These are phyloP conservation scores for Pseudogymnoascus sp. DNA, from an alignment of 2,329 filamentous ascomycete species.

Conservation along the genomic window DNA sequence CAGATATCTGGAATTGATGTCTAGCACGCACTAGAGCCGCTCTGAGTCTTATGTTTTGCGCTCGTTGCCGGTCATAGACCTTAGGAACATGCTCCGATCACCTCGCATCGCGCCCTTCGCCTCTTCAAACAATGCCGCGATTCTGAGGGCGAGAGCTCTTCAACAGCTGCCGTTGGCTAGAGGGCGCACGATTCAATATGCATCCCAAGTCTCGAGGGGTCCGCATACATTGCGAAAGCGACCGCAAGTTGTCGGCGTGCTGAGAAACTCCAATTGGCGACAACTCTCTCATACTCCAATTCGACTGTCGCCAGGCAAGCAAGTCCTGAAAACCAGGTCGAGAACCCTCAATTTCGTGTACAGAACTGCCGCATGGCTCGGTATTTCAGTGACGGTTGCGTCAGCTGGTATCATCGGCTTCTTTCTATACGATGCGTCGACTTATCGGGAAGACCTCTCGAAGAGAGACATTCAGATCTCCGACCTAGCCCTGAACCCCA, in stretches of 20 bases:
- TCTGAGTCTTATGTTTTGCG: background rate
- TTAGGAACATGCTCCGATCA: background rate
- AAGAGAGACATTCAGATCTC: slow-evolving; percentile 74
- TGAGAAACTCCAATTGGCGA: slow-evolving; percentile 11
- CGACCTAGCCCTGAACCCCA: slow-evolving; percentile 70
- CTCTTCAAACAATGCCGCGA: background rate
- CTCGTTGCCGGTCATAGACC: background rate
- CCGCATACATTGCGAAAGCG: background rate
- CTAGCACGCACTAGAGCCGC: background rate
- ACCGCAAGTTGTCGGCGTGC: background rate
- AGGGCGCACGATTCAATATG: background rate
- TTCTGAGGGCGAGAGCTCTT: background rate
- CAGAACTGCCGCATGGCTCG: slow-evolving; percentile 62
- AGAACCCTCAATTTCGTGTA: slow-evolving; percentile 52
- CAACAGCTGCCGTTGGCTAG: background rate
- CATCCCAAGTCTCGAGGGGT: background rate
- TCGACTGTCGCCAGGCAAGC: slow-evolving; percentile 41
- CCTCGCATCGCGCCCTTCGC: background rate
- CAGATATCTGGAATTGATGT: background rate
- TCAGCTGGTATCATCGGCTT: slow-evolving; percentile 68
- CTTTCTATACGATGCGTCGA: slow-evolving; percentile 89
- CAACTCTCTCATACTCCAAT: slow-evolving; percentile 12
- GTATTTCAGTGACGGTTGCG: slow-evolving; percentile 65
- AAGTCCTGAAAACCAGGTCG: slow-evolving; percentile 42
- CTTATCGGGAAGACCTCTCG: slow-evolving; percentile 66